Conservation (phyloP, 2,329 filamentous ascomycete genomes). For the Lecanicillium sp. region DNA sequence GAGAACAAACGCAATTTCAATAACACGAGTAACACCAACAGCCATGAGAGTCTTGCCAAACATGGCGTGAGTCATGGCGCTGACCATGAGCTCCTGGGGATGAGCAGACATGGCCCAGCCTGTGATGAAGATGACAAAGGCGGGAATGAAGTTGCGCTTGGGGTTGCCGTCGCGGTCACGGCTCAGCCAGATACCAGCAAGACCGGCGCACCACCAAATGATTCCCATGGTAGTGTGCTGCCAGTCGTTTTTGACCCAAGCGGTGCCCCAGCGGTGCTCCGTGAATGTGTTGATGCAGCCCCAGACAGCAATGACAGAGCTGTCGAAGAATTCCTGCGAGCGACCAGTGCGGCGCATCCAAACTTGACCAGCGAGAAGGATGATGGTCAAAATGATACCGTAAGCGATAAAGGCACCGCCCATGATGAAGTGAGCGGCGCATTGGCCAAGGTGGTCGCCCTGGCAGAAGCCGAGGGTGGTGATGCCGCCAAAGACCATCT, state of each 20-base stretch:
- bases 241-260: constrained; percentile 89
- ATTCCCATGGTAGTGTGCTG: constrained; percentile 99
- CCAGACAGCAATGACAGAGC: constrained; percentile 84
- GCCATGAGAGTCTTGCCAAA: constrained; percentile 97
- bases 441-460: constrained; percentile 86
- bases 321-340: constrained; percentile 97
- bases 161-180: constrained; percentile 75
- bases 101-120: constrained; percentile 95
- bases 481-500: constrained; percentile 95
- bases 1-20: constrained; percentile 87
- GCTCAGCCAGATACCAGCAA: constrained; percentile 89
- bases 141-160: constrained; percentile 88
- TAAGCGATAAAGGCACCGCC: constrained; percentile 94
- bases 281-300: constrained; percentile 98
- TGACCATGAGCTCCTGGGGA: constrained; percentile 76
- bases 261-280: constrained; percentile 85
- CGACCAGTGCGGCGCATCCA: constrained; percentile 79
- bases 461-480: constrained; percentile 89
- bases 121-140: constrained; percentile 83
- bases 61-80: constrained; percentile 78
- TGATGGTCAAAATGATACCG: constrained; percentile 76
- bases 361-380: constrained; percentile 80
- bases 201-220: constrained; percentile 92
- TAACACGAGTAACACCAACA: constrained; percentile 73
- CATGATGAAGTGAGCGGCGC: constrained; percentile 97